Evolutionary conservation across 345 rosid species (phyloP), one percentile per base, ranked within the genome.

Genomic region (Linum lewisii): DNA sequence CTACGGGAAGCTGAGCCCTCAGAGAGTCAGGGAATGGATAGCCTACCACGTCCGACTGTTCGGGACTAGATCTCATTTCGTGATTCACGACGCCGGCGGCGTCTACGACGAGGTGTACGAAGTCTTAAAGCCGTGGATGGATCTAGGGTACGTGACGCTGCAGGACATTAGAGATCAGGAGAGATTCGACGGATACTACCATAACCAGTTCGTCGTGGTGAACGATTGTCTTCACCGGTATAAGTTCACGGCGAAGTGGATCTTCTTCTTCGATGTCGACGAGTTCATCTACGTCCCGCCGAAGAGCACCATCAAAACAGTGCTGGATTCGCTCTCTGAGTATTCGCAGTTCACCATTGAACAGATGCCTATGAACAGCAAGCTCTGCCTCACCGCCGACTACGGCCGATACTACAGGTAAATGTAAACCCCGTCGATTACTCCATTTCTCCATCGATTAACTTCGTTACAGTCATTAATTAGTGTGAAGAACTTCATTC

Each of bases 21-120:
- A 73, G 9, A 79, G 97, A 65, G 74, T 90, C 24, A 69, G 92
- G 56, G 97, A 90, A 55, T 90, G 95, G 95, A 90, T 86, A 76
- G 97, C 97, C 61, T 90, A 86, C 66, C 97, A 90, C 68, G 82
- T 90, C 1, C 81, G 95, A 90, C 84, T 90, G 73, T 86, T 90
- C 6, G 97, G 97, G 0, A 74, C 76, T n/a, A 82, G 65, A 4
- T 90, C 95, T 13, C 95, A 90, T 74, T 90, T 86, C 57, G 97
- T 86, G 21, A 79, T 90, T 18, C 97, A 90, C 24, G 95, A 90
- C 9, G 97, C 97, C 0, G 97, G 97, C 2, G 97, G 92, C 0
- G 88, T 84, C 11, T 68, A 77, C 23, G 63, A 72, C 7, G 85
- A 79, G 47, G 97, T 89, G 21, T 74, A 72, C 68, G 79, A 77